Conservation (phyloP, 2,329 filamentous ascomycete genomes). For the Ophiostoma himal-ulmi region DNA sequence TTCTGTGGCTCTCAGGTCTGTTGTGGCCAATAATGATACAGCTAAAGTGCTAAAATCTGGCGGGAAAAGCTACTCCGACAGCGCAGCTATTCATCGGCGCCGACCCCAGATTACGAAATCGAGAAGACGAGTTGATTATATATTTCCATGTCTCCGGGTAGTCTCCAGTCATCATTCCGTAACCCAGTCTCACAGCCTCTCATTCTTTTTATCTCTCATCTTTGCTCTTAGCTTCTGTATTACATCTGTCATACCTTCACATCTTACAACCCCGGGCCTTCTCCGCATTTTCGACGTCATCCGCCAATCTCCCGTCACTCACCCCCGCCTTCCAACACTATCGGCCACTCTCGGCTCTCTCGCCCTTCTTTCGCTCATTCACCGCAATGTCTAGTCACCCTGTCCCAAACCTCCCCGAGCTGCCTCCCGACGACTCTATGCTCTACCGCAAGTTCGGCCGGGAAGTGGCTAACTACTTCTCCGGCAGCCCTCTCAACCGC, state of each 20-base stretch:
- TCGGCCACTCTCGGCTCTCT: too few species aligned
- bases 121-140: background rate
- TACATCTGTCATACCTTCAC: background rate
- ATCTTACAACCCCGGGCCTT: background rate
- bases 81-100: background rate
- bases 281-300: constrained; percentile 5
- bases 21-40: background rate
- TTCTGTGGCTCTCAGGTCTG: background rate
- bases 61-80: constrained; percentile 5
- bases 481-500: constrained; percentile 70
- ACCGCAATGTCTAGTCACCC: constrained; percentile 22
- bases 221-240: background rate
- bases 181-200: background rate
- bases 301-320: background rate
- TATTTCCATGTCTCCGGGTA: background rate
- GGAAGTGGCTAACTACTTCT: constrained; percentile 79
- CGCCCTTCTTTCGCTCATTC: background rate
- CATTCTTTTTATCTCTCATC: background rate
- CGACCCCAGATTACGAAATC: constrained; percentile 1
- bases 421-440: constrained; percentile 55
- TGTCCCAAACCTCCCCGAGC: constrained; percentile 36
- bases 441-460: constrained; percentile 70
- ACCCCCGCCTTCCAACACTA: background rate
- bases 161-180: background rate
- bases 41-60: constrained; percentile 5